phyloP scores from a whole-genome alignment of 805 yeast species.

The Hemisphaericaspora nanyangensis region DNA sequence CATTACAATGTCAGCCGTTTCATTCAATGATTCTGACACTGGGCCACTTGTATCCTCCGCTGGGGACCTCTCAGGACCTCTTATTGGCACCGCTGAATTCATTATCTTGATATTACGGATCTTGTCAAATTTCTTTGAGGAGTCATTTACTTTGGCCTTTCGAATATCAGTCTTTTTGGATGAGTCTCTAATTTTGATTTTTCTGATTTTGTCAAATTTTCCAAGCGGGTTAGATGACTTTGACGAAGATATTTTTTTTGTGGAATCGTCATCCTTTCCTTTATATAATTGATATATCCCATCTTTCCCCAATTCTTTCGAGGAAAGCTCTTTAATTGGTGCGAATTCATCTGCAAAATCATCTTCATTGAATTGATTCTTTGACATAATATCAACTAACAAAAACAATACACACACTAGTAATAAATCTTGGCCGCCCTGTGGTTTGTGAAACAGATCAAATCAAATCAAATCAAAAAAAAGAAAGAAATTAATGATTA shows the following conservation, averaged over 20 bases:
- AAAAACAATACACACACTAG: too few relatives aligned
- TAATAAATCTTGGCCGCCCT: too few relatives aligned
- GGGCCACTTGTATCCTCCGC: neutral
- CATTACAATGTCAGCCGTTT: neutral
- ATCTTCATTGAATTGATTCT: slow-evolving; percentile 7
- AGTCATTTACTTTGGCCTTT: too few relatives aligned
- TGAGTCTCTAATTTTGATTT: too few relatives aligned
- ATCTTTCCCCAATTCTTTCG: slow-evolving; percentile 12
- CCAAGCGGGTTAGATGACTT: too few relatives aligned
- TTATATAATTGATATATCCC: neutral
- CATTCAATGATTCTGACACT: neutral
- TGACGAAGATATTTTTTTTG: too few relatives aligned
- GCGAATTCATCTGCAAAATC: slow-evolving; percentile 31
- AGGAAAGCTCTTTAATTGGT: slow-evolving; percentile 21
- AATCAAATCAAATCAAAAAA: too few relatives aligned
- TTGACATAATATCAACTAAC: neutral
- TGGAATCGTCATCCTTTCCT: too few relatives aligned
- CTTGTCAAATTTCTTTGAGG: neutral
- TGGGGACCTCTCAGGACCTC: neutral
- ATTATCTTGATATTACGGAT: neutral
- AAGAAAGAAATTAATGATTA: too few relatives aligned
- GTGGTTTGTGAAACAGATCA: too few relatives aligned
- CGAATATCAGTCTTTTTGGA: too few relatives aligned
- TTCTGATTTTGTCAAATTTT: too few relatives aligned
- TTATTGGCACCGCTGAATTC: neutral